A percentile compares a stretch with the other conserved stretches of the same genome.
phyloP scores from a whole-genome alignment of 139 green algal species.

The Picochlorum costavermella region DNA sequence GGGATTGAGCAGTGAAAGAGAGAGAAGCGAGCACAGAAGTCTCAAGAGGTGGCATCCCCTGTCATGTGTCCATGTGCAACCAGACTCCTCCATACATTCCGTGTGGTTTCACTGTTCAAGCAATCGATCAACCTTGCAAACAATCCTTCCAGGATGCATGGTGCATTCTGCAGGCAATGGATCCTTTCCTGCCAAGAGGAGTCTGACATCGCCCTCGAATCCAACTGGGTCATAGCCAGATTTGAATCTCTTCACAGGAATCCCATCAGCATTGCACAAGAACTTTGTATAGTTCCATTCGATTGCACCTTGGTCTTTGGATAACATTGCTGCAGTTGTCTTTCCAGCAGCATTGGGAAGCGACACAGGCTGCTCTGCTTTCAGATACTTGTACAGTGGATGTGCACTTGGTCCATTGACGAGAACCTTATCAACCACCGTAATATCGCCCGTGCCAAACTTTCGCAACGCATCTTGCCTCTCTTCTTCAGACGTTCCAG shows the following conservation, averaged over 20 bases:
- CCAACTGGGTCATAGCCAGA: constrained; percentile 60
- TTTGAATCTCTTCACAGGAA: constrained; percentile 70
- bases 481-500: constrained; percentile 68
- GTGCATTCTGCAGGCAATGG: constrained; percentile 53
- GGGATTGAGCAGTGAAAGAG: no score
- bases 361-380: constrained; percentile 34
- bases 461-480: constrained; percentile 69
- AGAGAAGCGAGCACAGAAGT: no score
- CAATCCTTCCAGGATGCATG: constrained; percentile 61
- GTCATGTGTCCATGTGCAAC: no score
- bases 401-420: constrained; percentile 67
- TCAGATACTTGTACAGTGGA: constrained; percentile 77
- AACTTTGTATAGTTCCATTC: constrained; percentile 74
- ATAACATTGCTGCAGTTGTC: not conserved
- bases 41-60: no score
- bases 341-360: constrained; percentile 13
- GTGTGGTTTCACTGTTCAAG: no score
- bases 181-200: constrained; percentile 50
- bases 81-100: no score
- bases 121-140: constrained; percentile 61
- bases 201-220: constrained; percentile 63
- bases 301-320: constrained; percentile 30
- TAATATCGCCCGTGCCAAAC: constrained; percentile 67
- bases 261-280: constrained; percentile 59
- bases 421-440: constrained; percentile 27